A percentile compares a stretch with the other conserved stretches of the same genome.
phyloP scores from a whole-genome alignment of 2,329 filamentous ascomycete genomes.

The Aspergillus eucalypticola region DNA sequence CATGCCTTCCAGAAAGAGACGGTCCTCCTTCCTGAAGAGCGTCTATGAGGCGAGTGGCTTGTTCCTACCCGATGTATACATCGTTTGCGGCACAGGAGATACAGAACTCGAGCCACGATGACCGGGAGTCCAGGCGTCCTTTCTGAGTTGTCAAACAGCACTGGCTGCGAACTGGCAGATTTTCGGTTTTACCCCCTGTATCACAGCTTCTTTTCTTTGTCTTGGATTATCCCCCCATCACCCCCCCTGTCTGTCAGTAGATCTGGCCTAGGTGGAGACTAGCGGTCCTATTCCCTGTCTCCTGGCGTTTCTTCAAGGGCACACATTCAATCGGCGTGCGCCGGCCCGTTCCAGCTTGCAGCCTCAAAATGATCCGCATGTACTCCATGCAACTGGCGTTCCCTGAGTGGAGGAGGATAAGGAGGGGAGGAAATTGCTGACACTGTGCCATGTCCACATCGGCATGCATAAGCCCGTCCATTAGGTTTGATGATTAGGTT shows the following conservation, averaged over 20 bases:
- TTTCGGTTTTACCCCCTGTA: constrained; percentile 24
- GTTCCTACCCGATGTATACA: constrained; percentile 25
- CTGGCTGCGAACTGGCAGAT: constrained; percentile 14
- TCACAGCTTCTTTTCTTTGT: constrained; percentile 20
- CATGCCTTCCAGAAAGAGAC: constrained; percentile 22
- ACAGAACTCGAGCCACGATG: constrained; percentile 10
- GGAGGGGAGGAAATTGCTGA: constrained; percentile 35
- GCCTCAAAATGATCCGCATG: constrained; percentile 47
- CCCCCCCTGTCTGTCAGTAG: constrained; percentile 21
- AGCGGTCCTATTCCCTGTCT: constrained; percentile 25
- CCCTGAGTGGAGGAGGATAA: constrained; percentile 35
- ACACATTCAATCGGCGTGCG: constrained; percentile 44
- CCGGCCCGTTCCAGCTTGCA: constrained; percentile 50
- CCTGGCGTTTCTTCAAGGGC: constrained; percentile 41
- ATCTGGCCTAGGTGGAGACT: constrained; percentile 26
- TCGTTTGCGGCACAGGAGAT: constrained; percentile 13
- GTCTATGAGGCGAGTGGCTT: constrained; percentile 22
- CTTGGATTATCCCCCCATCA: constrained; percentile 12
- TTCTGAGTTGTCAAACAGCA: constrained; percentile 31
- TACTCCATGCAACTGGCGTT: constrained; percentile 32
- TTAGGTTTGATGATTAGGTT: constrained; percentile 42
- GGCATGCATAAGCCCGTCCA: constrained; percentile 42
- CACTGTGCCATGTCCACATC: constrained; percentile 34
- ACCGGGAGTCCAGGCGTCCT: constrained; percentile 11
- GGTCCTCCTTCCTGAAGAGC: constrained; percentile 14